Evolutionary conservation across 202 grass and related monocot genomes (phyloP).

Genomic region (Eragrostis tef): DNA sequence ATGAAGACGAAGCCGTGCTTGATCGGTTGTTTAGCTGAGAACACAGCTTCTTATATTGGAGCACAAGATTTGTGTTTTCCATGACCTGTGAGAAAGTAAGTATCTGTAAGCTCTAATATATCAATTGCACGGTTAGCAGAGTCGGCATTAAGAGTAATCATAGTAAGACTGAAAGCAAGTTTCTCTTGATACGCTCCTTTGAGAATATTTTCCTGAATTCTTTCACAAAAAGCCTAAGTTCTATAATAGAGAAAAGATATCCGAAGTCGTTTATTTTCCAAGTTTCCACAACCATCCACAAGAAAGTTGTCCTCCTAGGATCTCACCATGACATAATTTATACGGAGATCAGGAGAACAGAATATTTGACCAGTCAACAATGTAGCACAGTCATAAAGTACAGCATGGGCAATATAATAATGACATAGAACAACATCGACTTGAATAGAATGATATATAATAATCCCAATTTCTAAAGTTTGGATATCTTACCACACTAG

Average conservation of each 20-base stretch:
- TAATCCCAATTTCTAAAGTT: constrained; percentile 34
- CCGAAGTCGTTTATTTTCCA: constrained; percentile 21
- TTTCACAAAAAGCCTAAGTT: not conserved
- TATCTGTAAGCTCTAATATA: constrained; percentile 43
- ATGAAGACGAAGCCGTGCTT: constrained; percentile 54
- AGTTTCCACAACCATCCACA: constrained; percentile 31
- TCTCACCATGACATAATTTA: constrained; percentile 47
- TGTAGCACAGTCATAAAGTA: constrained; percentile 37
- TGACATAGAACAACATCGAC: constrained; percentile 42
- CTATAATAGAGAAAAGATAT: constrained; percentile 12
- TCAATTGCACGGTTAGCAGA: constrained; percentile 30
- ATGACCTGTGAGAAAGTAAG: constrained; percentile 61
- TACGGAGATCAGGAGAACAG: constrained; percentile 41
- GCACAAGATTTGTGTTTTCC: constrained; percentile 70
- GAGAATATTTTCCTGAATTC: not conserved
- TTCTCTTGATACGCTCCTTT: constrained; percentile 10
- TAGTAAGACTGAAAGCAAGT: constrained; percentile 6
- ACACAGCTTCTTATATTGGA: constrained; percentile 71
- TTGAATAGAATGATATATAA: constrained; percentile 38
- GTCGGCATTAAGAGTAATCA: constrained; percentile 2
- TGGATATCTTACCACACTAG: constrained; percentile 68
- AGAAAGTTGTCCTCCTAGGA: constrained; percentile 33
- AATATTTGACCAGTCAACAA: constrained; percentile 60
- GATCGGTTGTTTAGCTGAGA: constrained; percentile 66
- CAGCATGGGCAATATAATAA: constrained; percentile 41